Evolutionary conservation across 2,329 filamentous ascomycete genomes (phyloP).

Genomic region (Aspergillus hiratsukae): DNA sequence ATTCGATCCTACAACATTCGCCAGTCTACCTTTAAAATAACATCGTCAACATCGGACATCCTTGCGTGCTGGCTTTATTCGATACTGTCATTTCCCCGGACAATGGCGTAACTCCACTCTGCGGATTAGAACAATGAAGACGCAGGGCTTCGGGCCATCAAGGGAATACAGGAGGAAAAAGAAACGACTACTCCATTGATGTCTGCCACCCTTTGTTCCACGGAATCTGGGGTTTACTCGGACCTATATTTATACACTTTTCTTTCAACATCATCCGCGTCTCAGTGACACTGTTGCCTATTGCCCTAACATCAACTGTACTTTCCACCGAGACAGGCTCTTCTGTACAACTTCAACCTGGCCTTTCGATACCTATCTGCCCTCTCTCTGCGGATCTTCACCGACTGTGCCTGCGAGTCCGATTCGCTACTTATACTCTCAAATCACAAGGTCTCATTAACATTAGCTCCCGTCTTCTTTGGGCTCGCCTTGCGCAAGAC

Average conservation of each 20-base stretch:
- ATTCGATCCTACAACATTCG: neutral
- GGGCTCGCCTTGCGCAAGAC: neutral
- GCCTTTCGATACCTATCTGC: neutral
- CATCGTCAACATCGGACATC: neutral
- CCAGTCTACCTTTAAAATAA: neutral
- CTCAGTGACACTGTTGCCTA: neutral
- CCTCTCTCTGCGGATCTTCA: neutral
- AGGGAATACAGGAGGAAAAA: slow-evolving; percentile 15
- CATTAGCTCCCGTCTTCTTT: neutral
- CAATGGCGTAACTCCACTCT: slow-evolving; percentile 19
- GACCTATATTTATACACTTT: neutral
- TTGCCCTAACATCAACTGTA: neutral
- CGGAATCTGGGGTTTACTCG: slow-evolving; percentile 1
- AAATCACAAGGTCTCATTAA: neutral
- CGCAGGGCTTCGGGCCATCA: slow-evolving; percentile 9
- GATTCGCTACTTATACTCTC: neutral
- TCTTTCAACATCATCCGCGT: neutral
- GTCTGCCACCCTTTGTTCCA: neutral
- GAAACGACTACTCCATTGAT: slow-evolving; percentile 11
- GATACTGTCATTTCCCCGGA: slow-evolving; percentile 12
- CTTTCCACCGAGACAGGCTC: neutral
- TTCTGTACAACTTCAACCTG: neutral
- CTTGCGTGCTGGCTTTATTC: slow-evolving; percentile 7
- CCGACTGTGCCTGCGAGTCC: neutral
- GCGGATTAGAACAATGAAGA: slow-evolving; percentile 13